These are phyloP conservation scores for Termitomyces sp. DNA, from an alignment of 768 basidiomycete species.

Conservation along the genomic window DNA sequence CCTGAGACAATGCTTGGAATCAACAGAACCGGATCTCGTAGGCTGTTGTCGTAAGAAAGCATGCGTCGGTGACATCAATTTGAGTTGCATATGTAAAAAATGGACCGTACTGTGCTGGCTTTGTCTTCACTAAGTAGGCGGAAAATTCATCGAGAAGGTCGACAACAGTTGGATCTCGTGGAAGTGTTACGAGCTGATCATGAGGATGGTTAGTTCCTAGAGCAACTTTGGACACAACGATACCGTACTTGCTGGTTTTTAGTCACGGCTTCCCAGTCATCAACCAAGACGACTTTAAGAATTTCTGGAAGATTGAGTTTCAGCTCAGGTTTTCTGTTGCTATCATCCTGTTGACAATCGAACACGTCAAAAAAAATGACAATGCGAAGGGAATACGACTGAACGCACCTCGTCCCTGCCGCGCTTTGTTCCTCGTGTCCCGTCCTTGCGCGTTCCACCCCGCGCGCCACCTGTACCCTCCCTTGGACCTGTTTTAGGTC, in stretches of 20 bases:
- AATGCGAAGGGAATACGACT: neutral
- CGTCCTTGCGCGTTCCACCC: slow-evolving; percentile 49
- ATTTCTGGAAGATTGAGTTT: slow-evolving; percentile 85
- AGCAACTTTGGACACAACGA: neutral
- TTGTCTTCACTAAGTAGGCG: slow-evolving; percentile 47
- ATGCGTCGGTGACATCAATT: neutral
- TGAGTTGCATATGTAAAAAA: neutral
- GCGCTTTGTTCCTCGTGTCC: slow-evolving; percentile 61
- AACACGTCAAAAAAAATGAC: neutral
- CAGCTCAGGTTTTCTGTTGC: slow-evolving; percentile 78
- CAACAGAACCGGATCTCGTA: slow-evolving; percentile 66
- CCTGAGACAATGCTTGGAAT: slow-evolving; percentile 82
- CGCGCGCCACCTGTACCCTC: slow-evolving; percentile 27
- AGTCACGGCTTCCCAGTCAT: slow-evolving; percentile 97
- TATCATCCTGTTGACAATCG: slow-evolving; percentile 57
- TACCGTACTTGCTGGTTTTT: slow-evolving; percentile 80
- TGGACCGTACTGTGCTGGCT: slow-evolving; percentile 42
- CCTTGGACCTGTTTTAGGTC: slow-evolving; percentile 17
- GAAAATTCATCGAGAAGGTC: slow-evolving; percentile 78
- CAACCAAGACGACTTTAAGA: slow-evolving; percentile 86
- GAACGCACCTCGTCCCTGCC: slow-evolving; percentile 65
- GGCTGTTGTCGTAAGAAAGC: slow-evolving; percentile 26
- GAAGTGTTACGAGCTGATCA: slow-evolving; percentile 74
- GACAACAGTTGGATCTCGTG: slow-evolving; percentile 73
- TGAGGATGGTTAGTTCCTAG: neutral